phyloP scores from a whole-genome alignment of 345 rosid species.

The Heritiera fomes region DNA sequence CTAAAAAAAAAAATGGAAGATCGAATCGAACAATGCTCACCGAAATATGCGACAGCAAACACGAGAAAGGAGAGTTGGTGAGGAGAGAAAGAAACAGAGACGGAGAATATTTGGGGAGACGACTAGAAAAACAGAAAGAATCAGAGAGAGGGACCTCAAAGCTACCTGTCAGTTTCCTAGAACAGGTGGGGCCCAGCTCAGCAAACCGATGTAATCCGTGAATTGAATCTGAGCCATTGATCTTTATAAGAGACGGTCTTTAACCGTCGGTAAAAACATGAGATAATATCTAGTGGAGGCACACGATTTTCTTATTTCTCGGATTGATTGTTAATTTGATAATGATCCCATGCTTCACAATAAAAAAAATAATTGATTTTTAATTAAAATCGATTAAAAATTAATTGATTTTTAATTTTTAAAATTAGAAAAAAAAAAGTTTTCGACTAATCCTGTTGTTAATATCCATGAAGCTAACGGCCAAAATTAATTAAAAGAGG shows the following conservation, averaged over 20 bases:
- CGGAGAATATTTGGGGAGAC: slow-evolving; percentile 1
- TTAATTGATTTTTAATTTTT: too few relatives aligned
- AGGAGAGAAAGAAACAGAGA: neutral
- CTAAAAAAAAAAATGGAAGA: neutral
- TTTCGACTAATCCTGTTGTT: too few relatives aligned
- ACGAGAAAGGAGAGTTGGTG: neutral
- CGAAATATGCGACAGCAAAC: neutral
- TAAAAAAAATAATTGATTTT: too few relatives aligned
- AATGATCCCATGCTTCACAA: too few relatives aligned
- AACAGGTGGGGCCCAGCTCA: slow-evolving; percentile 23
- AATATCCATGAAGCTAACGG: too few relatives aligned
- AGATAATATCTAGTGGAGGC: neutral
- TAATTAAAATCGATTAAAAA: too few relatives aligned
- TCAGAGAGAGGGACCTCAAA: neutral
- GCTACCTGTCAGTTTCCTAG: slow-evolving; percentile 23
- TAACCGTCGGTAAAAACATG: neutral
- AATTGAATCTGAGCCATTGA: slow-evolving; percentile 23
- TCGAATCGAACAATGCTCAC: slow-evolving; percentile 23
- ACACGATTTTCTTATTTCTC: neutral
- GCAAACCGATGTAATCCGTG: neutral
- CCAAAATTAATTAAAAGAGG: neutral
- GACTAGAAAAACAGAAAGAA: neutral
- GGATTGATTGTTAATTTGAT: too few relatives aligned
- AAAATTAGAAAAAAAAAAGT: too few relatives aligned
- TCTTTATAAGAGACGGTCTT: neutral